phyloP scores from a whole-genome alignment of 176 grass and related monocot genomes.

The Panicum miliaceum region DNA sequence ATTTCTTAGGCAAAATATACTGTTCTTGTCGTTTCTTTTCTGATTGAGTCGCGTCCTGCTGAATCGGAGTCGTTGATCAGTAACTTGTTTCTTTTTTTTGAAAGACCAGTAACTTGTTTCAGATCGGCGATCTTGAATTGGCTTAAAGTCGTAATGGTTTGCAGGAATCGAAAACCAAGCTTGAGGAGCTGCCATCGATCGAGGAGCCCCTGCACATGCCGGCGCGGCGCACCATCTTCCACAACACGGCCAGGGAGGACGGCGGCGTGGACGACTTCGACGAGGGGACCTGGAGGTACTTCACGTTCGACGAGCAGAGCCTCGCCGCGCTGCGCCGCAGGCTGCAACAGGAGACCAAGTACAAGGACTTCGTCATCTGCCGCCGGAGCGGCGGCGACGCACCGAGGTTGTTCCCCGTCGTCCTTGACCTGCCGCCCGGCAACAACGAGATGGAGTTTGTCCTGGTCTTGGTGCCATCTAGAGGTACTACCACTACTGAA shows the following conservation, averaged over 20 bases:
- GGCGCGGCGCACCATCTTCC: conserved; percentile 48
- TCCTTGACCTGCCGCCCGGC: conserved; percentile 61
- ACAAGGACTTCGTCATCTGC: conserved; percentile 53
- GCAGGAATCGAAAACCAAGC: conserved; percentile 9
- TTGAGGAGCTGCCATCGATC: neutral
- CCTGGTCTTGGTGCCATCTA: conserved; percentile 37
- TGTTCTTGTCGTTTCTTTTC: neutral
- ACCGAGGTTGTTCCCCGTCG: conserved; percentile 47
- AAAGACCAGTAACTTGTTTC: too few species aligned
- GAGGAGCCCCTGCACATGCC: conserved; percentile 36
- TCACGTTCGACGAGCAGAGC: conserved; percentile 54
- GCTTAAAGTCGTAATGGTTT: neutral
- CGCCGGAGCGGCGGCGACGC: conserved; percentile 19
- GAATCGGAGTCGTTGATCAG: neutral
- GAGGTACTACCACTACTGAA: conserved; percentile 8
- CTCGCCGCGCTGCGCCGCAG: conserved; percentile 41
- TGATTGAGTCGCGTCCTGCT: conserved; percentile 2
- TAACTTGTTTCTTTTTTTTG: neutral
- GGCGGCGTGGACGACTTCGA: conserved; percentile 56
- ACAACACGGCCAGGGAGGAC: conserved; percentile 56
- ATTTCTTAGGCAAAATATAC: neutral
- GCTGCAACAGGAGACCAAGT: conserved; percentile 42
- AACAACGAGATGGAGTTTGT: conserved; percentile 58
- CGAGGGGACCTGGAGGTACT: conserved; percentile 55
- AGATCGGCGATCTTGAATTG: neutral